Conservation (phyloP, 129 eudicot species). For the Logfia minima region DNA sequence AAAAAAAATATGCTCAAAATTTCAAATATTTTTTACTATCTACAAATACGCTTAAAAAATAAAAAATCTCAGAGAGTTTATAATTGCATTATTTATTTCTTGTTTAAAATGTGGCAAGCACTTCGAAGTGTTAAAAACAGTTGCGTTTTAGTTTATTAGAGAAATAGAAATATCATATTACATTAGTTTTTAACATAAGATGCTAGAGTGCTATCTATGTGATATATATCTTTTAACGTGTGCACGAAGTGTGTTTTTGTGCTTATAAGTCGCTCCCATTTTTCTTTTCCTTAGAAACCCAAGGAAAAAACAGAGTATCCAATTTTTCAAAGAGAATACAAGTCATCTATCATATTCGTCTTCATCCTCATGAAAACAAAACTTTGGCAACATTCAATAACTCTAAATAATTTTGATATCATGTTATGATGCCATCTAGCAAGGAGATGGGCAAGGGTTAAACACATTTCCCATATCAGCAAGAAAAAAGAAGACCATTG, state of each 20-base stretch:
- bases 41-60: too few relatives aligned
- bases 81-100: too few relatives aligned
- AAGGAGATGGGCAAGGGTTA: slow-evolving; percentile 18
- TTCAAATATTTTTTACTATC: too few relatives aligned
- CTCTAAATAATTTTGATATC: neutral
- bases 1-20: too few relatives aligned
- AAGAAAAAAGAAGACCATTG: slow-evolving; percentile 12
- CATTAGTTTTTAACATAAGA: too few relatives aligned
- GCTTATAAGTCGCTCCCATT: slow-evolving; percentile 25
- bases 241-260: neutral
- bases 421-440: slow-evolving; percentile 19
- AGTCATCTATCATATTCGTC: slow-evolving; percentile 3
- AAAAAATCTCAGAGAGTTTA: too few relatives aligned
- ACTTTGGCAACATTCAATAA: neutral
- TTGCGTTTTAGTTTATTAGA: too few relatives aligned
- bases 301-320: neutral
- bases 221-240: neutral
- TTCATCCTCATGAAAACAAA: slow-evolving; percentile 15
- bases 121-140: too few relatives aligned
- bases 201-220: too few relatives aligned
- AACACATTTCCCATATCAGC: slow-evolving; percentile 30
- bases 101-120: too few relatives aligned
- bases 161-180: too few relatives aligned
- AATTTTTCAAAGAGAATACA: neutral
- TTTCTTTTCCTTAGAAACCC: slow-evolving; percentile 9